Conservation (phyloP, 129 eudicot species). For the Heracleum sosnowskyi region DNA sequence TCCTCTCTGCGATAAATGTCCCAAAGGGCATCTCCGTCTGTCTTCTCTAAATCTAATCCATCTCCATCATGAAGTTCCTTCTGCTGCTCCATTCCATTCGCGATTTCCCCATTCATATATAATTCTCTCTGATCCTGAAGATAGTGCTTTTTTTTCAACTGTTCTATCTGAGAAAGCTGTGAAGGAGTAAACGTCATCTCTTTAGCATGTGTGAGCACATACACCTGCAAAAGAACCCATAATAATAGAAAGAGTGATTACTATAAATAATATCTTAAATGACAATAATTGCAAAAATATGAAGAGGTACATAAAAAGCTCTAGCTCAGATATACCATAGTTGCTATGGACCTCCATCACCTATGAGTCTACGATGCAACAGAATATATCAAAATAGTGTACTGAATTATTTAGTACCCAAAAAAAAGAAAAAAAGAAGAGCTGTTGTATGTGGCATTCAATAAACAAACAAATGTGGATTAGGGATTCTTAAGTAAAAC, state of each 20-base stretch:
- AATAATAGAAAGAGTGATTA: neutral
- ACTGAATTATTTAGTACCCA: neutral
- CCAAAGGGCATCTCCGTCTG: slow-evolving; percentile 40
- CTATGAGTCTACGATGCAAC: neutral
- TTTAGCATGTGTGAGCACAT: slow-evolving; percentile 55
- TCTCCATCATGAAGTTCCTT: neutral
- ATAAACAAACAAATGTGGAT: neutral
- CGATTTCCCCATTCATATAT: neutral
- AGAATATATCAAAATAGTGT: neutral
- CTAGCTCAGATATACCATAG: neutral
- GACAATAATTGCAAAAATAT: neutral
- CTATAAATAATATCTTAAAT: neutral
- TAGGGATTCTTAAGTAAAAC: neutral
- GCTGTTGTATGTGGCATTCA: neutral
- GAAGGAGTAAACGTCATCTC: slow-evolving; percentile 20
- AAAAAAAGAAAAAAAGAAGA: neutral
- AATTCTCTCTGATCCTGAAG: slow-evolving; percentile 51
- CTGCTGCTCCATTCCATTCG: neutral
- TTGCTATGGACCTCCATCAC: neutral
- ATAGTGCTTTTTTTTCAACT: slow-evolving; percentile 28
- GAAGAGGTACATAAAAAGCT: neutral
- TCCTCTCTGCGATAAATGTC: slow-evolving; percentile 48
- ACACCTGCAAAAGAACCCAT: slow-evolving; percentile 32
- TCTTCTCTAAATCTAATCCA: neutral
- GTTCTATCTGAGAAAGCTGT: slow-evolving; percentile 10